Evolutionary conservation across 2,329 filamentous ascomycete species (phyloP), one percentile per base, ranked within the genome.

Genomic region (Blastomyces gilchristii): DNA sequence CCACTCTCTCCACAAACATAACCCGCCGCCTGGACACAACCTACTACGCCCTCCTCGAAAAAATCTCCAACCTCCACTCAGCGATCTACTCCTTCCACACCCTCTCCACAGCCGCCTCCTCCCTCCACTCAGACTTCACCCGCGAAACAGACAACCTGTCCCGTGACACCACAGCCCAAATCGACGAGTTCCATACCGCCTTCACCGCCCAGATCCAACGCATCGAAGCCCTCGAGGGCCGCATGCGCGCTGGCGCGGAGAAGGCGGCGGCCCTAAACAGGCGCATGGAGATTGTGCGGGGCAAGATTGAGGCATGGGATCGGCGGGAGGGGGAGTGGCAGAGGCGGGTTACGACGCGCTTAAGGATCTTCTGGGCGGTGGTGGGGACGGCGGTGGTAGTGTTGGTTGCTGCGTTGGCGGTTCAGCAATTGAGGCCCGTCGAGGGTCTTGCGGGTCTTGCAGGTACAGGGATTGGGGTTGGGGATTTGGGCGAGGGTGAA

Each of bases 21-120:
- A 79, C 78, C 25, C 75, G 77, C 56, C 72, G 76, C 41, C 71
- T 81, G 3, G 79, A 81, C 63, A 78, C 78, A 65, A 77, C 77
- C 0, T 81, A 80, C 66, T 80, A 80, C 67, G 78, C 76, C 61
- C 70, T 80, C 0, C 71, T 81, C 12, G 77, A 79, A 64, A 78
- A 77, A 58, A 67, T 78, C 45, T 74, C 76, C 9, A 70, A 70
- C 4, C 70, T 81, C 9, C 73, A 76, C 58, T 69, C 72, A 9
- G 75, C 74, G 0, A 75, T 80, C n/a, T 66, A 68, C 75, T 73
- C 72, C 6, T 78, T 80, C 63, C 74, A 78, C 52, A 72, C 73
- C 34, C 73, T 80, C 3, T 71, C 71, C 5, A 71, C 72, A 45
- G 74, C 76, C 9, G 74, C 72, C 7, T 66, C 71, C 3, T 67